Conservation (phyloP, 129 eudicot species). For the Chrysanthemum lavandulifolium region DNA sequence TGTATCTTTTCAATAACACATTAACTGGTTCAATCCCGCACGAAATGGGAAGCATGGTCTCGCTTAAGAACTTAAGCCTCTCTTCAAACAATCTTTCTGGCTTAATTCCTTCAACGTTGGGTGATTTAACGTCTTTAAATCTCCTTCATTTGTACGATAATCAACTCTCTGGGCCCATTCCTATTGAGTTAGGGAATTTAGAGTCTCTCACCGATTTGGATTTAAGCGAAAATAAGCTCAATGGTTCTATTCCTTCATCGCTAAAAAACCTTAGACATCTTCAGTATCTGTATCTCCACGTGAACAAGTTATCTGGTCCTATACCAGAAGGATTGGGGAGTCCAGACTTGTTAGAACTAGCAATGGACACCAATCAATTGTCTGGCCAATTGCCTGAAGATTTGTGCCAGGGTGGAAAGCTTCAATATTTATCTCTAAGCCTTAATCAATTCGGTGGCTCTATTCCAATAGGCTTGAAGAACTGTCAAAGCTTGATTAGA, state of each 20-base stretch:
- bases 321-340: slow-evolving; percentile 16
- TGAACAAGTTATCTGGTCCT: slow-evolving; percentile 18
- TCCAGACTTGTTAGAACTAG: not conserved
- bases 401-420: slow-evolving; percentile 30
- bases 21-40: not conserved
- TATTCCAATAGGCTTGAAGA: slow-evolving; percentile 29
- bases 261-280: not conserved
- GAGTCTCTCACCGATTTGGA: not conserved
- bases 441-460: slow-evolving; percentile 30
- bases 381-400: slow-evolving; percentile 36
- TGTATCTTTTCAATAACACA: not conserved
- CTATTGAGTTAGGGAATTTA: slow-evolving; percentile 5
- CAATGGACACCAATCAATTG: slow-evolving; percentile 14
- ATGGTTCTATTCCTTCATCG: slow-evolving; percentile 14
- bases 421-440: slow-evolving; percentile 20
- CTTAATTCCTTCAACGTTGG: slow-evolving; percentile 2
- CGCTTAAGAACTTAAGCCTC: not conserved
- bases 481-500: slow-evolving; percentile 34
- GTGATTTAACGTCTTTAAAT: not conserved
- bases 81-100: not conserved
- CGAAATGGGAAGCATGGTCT: not conserved
- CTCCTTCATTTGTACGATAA: not conserved
- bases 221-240: not conserved
- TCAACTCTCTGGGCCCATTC: slow-evolving; percentile 18
- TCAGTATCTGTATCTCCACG: not conserved